These are phyloP conservation scores for Eruca vesicaria DNA, from an alignment of 441 rosid species.

Conservation along the genomic window DNA sequence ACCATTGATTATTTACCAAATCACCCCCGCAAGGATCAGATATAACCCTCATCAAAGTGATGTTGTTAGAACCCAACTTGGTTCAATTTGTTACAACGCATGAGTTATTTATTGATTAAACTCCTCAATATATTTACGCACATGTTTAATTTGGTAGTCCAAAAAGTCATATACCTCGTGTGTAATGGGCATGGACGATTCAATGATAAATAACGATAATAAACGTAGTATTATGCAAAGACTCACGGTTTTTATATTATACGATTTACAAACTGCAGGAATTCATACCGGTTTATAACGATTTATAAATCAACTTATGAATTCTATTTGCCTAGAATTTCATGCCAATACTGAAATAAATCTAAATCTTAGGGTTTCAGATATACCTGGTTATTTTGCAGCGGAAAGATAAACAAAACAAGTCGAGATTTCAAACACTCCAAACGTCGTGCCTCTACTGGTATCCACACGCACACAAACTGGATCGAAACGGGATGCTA, in stretches of 20 bases:
- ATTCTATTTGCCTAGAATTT: too few relatives aligned
- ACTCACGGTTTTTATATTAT: not conserved
- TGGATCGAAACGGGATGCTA: too few relatives aligned
- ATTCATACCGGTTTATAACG: too few relatives aligned
- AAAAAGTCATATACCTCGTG: not conserved
- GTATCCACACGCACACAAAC: too few relatives aligned
- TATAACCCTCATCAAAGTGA: not conserved
- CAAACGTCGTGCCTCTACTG: too few relatives aligned
- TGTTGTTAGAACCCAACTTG: not conserved
- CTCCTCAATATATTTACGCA: not conserved
- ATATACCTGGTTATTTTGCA: too few relatives aligned
- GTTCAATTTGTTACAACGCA: not conserved
- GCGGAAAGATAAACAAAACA: too few relatives aligned
- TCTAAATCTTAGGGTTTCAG: too few relatives aligned
- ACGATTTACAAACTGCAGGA: not conserved
- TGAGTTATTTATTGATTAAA: not conserved
- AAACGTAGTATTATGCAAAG: not conserved
- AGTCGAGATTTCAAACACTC: too few relatives aligned
- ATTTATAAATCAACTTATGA: too few relatives aligned
- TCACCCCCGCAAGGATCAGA: not conserved
- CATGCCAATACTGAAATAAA: too few relatives aligned
- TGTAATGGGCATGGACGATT: constrained; percentile 8
- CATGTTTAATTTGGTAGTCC: not conserved
- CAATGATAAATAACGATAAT: not conserved
- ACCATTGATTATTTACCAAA: not conserved